Base-by-base conservation (phyloP, 1,284 basidiomycete species). In the Sporisorium exsertum region DNA sequence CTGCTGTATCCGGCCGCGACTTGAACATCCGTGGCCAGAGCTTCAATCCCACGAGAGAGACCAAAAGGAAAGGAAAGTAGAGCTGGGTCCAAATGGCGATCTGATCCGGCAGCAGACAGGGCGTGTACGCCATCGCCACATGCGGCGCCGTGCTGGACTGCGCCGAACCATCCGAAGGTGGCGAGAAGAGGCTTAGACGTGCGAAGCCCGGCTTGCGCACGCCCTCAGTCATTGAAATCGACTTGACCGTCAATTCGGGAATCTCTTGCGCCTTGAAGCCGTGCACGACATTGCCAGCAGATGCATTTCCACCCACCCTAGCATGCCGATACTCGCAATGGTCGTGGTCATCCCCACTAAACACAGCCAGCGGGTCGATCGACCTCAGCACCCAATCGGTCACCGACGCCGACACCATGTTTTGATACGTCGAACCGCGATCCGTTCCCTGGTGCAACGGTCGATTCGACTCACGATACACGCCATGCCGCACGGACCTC, bases 281-380 rank as follows among this genome's bases (percentile, higher is more conserved):
- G 22, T 64, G 49, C 0, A 69, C 77, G 1, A 26, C 22, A 9
- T 43, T 20, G 2, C 40, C 0, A 1, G 22, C 8, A 1, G 51
- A 27, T 2, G 49, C 27, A 15, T 26, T 50, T 37, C 24, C 61
- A 12, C 8, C 18, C 18, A 20, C 18, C 45, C 67, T 47, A n/a
- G 51, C n/a, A 57, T 83, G 81, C 3, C 77, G 58, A 27, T 67
- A 61, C 40, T 83, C 80, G 62, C 81, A 83, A 47, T 83, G 80
- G 46, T 83, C 80, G 58, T 83, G 81, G 49, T 83, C 80, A 29
- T 83, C 80, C 13, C 81, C 81, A 45, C 76, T 77, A 55, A 83
- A 83, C 0, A 83, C 69, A 0, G 67, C 63, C 20, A 65, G 58
- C 0, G 80, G 80, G 32, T 77, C 59, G 37, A 81, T 65, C 1